Base-by-base conservation (phyloP, 139 green algal genomes). In the Marvania coccoides region DNA sequence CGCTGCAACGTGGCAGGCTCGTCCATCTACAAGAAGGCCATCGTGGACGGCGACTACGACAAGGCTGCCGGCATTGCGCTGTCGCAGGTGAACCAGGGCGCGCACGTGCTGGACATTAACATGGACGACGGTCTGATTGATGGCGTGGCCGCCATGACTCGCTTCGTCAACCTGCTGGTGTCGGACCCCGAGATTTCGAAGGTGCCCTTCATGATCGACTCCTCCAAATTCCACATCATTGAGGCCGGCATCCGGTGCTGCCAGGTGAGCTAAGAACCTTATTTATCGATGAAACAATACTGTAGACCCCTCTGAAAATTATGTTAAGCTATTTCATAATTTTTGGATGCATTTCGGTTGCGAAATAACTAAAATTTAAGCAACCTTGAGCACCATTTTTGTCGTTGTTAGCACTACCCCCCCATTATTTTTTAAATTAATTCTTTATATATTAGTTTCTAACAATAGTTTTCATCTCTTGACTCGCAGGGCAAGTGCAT, bases 171-270 rank as follows among this genome's bases (percentile, higher is more conserved):
- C 84, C 82, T 98, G 76, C 73, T 95, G 54, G 91, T 97, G 48
- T 91, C 86, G 1, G 93, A 98, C 67, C 93, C 93, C 8, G 93
- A 98, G 80, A 85, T 91, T 71, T 85, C 79, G 67, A 82, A 85
- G 12, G 89, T 98, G 63, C 93, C 93, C 14, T 97, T 98, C 83
- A 98, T 98, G 93, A 96, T 98, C 47, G 93, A 98, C 81, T 93
- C 81, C 56, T 91, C 78, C 79, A 98, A 99, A 80, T 97, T 98
- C 72, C 71, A 87, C 72, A 95, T 98, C 35, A 87, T 98, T 46
- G 93, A 98, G 84, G 91, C 91, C 5, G 93, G 93, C 35, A 84
- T 99, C 23, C 97, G 97, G 87, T 96, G 90, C 79, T 84, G 70
- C 72, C 87, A 94, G 80, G 61, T 69, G 40, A 1, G 67, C 35